These are phyloP conservation scores for Adansonia digitata DNA, from an alignment of 345 rosid species.

Conservation along the genomic window DNA sequence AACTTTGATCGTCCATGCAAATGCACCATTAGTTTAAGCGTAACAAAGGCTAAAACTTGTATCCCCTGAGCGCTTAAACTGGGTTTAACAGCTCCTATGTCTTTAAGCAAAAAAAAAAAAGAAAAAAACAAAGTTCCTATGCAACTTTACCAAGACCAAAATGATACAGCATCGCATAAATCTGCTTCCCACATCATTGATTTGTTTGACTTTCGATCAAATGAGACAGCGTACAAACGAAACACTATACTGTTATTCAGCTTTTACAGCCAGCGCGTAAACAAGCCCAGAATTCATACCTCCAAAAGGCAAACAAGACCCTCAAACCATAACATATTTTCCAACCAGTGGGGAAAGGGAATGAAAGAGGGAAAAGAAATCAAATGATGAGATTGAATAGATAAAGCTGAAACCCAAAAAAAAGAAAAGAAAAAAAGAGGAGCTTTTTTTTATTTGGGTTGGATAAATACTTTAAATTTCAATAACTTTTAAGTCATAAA, in stretches of 20 bases:
- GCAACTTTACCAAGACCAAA: slow-evolving; percentile 2
- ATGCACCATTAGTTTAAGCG: too few relatives aligned
- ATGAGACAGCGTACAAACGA: not conserved
- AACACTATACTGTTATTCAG: not conserved
- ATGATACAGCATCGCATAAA: not conserved
- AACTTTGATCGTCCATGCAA: too few relatives aligned
- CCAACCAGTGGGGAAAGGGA: not conserved
- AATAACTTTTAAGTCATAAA: not conserved
- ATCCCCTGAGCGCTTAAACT: too few relatives aligned
- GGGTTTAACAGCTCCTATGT: too few relatives aligned
- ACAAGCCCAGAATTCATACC: not conserved
- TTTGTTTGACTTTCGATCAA: not conserved
- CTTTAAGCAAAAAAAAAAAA: too few relatives aligned
- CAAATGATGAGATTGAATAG: slow-evolving; percentile 1
- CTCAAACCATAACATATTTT: not conserved
- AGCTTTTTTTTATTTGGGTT: not conserved
- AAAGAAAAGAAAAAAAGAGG: not conserved
- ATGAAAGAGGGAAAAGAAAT: not conserved
- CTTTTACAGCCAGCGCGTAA: not conserved
- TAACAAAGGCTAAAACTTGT: too few relatives aligned
- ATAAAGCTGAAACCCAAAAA: not conserved
- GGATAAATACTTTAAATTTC: not conserved
- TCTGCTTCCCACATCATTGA: not conserved
- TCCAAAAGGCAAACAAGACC: not conserved
- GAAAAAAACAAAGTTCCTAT: not conserved